phyloP scores from a whole-genome alignment of 345 rosid genomes.

The Hevea brasiliensis region DNA sequence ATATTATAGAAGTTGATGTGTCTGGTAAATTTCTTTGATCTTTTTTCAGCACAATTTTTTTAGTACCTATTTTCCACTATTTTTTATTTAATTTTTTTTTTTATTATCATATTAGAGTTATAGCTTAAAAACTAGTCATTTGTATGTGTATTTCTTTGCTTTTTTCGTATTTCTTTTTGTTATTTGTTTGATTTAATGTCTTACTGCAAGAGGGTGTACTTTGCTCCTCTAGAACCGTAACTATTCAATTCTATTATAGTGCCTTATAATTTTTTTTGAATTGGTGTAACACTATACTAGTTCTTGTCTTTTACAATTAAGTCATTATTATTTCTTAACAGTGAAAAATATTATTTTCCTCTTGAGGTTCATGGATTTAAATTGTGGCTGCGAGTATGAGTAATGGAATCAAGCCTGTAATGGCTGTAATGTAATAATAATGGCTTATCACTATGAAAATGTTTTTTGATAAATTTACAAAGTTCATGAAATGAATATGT shows the following conservation, averaged over 20 bases:
- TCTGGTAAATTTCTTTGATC: conserved; percentile 52
- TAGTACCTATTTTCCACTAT: background rate
- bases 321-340: too few relatives aligned
- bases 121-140: background rate
- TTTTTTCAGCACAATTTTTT: background rate
- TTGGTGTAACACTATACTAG: too few relatives aligned
- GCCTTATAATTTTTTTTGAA: background rate
- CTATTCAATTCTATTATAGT: background rate
- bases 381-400: too few relatives aligned
- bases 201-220: background rate
- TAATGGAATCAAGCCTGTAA: too few relatives aligned
- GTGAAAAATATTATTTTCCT: too few relatives aligned
- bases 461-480: too few relatives aligned
- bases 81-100: too few relatives aligned
- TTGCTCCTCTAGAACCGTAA: background rate
- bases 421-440: too few relatives aligned
- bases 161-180: background rate
- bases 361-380: too few relatives aligned
- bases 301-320: too few relatives aligned
- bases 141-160: background rate
- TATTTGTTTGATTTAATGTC: background rate
- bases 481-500: too few relatives aligned
- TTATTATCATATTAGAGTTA: background rate
- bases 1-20: conserved; percentile 66
- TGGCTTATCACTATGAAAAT: too few relatives aligned